A percentile compares a stretch with the other conserved stretches of the same genome.
phyloP scores from a whole-genome alignment of 2,329 filamentous ascomycete species.

The Fusarium transvaalense region DNA sequence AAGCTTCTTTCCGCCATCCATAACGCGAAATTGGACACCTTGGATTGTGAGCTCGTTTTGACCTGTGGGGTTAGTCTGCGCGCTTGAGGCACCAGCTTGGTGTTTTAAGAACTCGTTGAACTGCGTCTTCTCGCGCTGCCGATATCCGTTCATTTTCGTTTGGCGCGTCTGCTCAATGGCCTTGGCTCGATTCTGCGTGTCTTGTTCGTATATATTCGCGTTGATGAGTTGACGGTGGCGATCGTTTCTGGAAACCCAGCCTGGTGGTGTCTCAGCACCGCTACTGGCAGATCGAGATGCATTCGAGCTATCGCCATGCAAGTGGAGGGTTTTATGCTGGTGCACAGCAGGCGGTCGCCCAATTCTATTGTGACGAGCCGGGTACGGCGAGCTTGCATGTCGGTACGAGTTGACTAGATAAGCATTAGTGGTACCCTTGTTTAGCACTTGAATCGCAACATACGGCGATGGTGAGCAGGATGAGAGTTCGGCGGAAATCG shows the following conservation, averaged over 20 bases:
- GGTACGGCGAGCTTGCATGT: conserved; percentile 52
- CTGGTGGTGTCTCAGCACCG: conserved; percentile 51
- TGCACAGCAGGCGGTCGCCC: conserved; percentile 55
- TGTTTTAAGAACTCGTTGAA: conserved; percentile 57
- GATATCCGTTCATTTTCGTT: conserved; percentile 66
- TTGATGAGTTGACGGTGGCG: conserved; percentile 88
- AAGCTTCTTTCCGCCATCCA: conserved; percentile 85
- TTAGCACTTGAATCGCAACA: conserved; percentile 31
- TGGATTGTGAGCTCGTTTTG: conserved; percentile 75
- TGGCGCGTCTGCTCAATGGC: conserved; percentile 78
- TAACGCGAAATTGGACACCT: conserved; percentile 79
- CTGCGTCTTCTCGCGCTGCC: conserved; percentile 70
- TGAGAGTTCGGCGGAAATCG: conserved; percentile 48
- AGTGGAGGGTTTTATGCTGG: conserved; percentile 70
- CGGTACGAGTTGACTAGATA: conserved; percentile 52
- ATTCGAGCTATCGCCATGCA: conserved; percentile 62
- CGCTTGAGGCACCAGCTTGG: conserved; percentile 41
- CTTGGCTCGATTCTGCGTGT: conserved; percentile 74
- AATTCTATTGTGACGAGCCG: conserved; percentile 52
- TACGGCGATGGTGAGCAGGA: conserved; percentile 54
- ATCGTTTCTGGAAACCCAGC: conserved; percentile 79
- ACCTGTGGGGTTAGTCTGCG: conserved; percentile 49
- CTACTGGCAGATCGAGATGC: conserved; percentile 55
- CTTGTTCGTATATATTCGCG: conserved; percentile 80
- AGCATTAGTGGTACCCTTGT: conserved; percentile 20